These are phyloP conservation scores for Plasmopara viticola DNA, from an alignment of 352 stramenopile species.

Conservation along the genomic window DNA sequence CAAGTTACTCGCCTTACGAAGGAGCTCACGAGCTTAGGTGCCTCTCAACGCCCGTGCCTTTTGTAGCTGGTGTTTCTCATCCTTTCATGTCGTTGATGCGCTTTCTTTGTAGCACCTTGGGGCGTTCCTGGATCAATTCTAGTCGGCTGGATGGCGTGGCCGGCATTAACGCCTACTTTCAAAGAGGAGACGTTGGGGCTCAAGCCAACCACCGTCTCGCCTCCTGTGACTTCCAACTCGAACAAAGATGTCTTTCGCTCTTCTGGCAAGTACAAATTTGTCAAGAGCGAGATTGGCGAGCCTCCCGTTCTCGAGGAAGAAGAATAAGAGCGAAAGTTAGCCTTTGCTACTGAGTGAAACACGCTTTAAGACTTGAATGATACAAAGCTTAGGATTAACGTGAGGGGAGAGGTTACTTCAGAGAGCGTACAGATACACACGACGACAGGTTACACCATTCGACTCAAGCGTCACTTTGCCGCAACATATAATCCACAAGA, in stretches of 20 bases:
- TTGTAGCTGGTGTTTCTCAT: conserved; percentile 6
- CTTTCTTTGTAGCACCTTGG: conserved; percentile 35
- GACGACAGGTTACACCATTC: not conserved
- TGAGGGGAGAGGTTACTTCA: conserved; percentile 4
- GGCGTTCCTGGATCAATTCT: conserved; percentile 39
- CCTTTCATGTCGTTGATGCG: not conserved
- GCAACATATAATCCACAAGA: conserved; percentile 69
- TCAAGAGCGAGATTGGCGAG: conserved; percentile 66
- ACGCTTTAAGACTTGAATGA: not conserved
- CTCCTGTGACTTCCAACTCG: conserved; percentile 16
- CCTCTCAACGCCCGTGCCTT: not conserved
- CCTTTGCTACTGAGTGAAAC: not conserved
- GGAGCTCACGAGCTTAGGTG: conserved; percentile 46
- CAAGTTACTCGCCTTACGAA: conserved; percentile 45
- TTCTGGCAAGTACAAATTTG: conserved; percentile 77
- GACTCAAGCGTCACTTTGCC: conserved; percentile 39
- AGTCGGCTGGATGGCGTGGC: conserved; percentile 67
- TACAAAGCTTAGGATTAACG: conserved; percentile 3
- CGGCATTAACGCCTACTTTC: conserved; percentile 56
- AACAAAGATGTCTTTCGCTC: conserved; percentile 36
- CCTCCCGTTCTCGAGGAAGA: conserved; percentile 67
- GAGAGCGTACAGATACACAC: conserved; percentile 1
- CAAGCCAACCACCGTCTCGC: conserved; percentile 21
- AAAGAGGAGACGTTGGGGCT: conserved; percentile 74
- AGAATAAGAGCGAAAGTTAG: conserved; percentile 4